These are phyloP conservation scores for Neopestalotiopsis clavispora DNA, from an alignment of 2,329 filamentous ascomycete genomes.

Conservation along the genomic window DNA sequence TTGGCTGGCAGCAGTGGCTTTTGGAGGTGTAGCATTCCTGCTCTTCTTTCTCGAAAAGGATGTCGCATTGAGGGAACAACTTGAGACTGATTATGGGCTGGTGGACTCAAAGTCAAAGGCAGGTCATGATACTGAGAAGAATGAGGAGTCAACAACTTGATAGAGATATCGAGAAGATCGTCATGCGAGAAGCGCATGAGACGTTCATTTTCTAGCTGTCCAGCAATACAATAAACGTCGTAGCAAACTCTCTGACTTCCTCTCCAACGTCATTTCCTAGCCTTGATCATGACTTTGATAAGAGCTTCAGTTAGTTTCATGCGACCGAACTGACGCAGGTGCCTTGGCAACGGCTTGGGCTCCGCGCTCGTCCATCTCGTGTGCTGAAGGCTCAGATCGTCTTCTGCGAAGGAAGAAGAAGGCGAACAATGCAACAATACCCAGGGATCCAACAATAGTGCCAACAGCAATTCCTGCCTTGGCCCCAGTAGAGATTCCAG, in stretches of 20 bases:
- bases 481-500: conserved; percentile 37
- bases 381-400: not conserved
- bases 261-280: no score
- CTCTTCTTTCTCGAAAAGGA: conserved; percentile 15
- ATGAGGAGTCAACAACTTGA: no score
- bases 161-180: no score
- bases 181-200: no score
- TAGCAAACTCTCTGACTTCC: no score
- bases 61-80: conserved; percentile 3
- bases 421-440: conserved; percentile 33
- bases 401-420: conserved; percentile 32
- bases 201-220: no score
- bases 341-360: not conserved
- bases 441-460: conserved; percentile 36
- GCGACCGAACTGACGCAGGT: not conserved
- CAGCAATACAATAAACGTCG: no score
- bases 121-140: no score
- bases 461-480: conserved; percentile 44
- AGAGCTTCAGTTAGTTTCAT: not conserved
- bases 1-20: not conserved
- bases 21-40: conserved; percentile 10
- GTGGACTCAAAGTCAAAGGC: not conserved
- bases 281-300: no score
- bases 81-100: conserved; percentile 19
- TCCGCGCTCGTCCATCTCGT: not conserved